phyloP scores from a whole-genome alignment of 73 alveolate species.

The Paraurostyla sp. region DNA sequence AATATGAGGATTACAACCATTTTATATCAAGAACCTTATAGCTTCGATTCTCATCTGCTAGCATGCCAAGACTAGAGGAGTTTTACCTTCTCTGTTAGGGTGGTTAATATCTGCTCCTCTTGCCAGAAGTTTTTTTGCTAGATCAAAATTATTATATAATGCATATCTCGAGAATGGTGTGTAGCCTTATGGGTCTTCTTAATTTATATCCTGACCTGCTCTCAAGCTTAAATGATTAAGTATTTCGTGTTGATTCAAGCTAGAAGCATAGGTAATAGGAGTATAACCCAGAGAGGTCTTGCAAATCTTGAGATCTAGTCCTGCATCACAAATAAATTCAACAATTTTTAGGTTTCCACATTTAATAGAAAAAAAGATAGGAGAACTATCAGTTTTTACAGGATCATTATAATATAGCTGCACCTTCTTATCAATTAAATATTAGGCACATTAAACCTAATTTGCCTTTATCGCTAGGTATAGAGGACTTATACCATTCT shows the following conservation, averaged over 20 bases:
- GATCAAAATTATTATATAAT: slow-evolving; percentile 15
- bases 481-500: slow-evolving; percentile 58
- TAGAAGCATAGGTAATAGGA: slow-evolving; percentile 29
- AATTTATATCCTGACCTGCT: slow-evolving; percentile 37
- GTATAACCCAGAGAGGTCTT: slow-evolving; percentile 1
- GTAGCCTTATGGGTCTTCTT: slow-evolving; percentile 50
- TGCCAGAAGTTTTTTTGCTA: not conserved
- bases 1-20: slow-evolving; percentile 65
- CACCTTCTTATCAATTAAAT: slow-evolving; percentile 31
- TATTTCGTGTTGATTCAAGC: slow-evolving; percentile 31
- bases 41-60: slow-evolving; percentile 24
- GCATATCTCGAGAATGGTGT: slow-evolving; percentile 45
- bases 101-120: slow-evolving; percentile 60
- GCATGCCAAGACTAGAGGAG: slow-evolving; percentile 42
- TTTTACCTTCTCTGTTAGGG: slow-evolving; percentile 57
- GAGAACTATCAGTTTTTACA: slow-evolving; percentile 39
- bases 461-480: slow-evolving; percentile 57
- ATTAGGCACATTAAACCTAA: not conserved
- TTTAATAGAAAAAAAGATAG: slow-evolving; percentile 29
- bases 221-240: slow-evolving; percentile 30
- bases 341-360: not conserved
- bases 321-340: slow-evolving; percentile 32
- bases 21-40: slow-evolving; percentile 32
- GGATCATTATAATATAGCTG: slow-evolving; percentile 49
- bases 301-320: not conserved